Conservation (phyloP, 306 rosid species). For the Cyamopsis tetragonoloba region DNA sequence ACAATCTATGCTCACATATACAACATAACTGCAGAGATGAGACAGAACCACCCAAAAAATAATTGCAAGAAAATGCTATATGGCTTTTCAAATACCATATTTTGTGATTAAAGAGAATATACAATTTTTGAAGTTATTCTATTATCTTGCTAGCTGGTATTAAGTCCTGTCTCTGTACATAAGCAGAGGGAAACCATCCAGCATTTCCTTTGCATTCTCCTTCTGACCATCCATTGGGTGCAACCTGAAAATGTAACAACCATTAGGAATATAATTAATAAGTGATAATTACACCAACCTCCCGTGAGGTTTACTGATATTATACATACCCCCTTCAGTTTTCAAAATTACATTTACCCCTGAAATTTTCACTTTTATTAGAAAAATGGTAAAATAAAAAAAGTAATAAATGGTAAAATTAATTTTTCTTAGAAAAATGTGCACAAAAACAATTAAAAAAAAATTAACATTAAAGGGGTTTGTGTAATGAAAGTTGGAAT, state of each 20-base stretch:
- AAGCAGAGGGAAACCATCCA: slow-evolving; percentile 98
- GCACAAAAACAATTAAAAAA: too few species aligned
- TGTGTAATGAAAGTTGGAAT: too few species aligned
- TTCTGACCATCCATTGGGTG: slow-evolving; percentile 85
- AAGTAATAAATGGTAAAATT: too few species aligned
- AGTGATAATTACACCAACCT: too few species aligned
- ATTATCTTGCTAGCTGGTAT: slow-evolving; percentile 42
- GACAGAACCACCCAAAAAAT: slow-evolving; percentile 23
- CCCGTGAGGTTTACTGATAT: too few species aligned
- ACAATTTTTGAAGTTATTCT: slow-evolving; percentile 36
- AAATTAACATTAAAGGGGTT: too few species aligned
- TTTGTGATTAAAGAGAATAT: slow-evolving; percentile 23
- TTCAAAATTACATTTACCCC: too few species aligned
- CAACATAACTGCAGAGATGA: slow-evolving; percentile 31
- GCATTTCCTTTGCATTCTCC: slow-evolving; percentile 75
- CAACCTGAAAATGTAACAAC: slow-evolving; percentile 41
- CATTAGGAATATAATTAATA: too few species aligned
- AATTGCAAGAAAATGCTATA: slow-evolving; percentile 10
- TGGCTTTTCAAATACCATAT: slow-evolving; percentile 24
- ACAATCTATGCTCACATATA: slow-evolving; percentile 28
- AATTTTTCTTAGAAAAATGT: too few species aligned
- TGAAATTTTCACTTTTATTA: too few species aligned
- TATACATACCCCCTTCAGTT: too few species aligned
- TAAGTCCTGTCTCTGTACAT: slow-evolving; percentile 63
- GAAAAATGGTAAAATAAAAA: too few species aligned